Evolutionary conservation across 75 land plant genomes (phyloP), one percentile per base, ranked within the genome.

Genomic region (Cunninghamia lanceolata): DNA sequence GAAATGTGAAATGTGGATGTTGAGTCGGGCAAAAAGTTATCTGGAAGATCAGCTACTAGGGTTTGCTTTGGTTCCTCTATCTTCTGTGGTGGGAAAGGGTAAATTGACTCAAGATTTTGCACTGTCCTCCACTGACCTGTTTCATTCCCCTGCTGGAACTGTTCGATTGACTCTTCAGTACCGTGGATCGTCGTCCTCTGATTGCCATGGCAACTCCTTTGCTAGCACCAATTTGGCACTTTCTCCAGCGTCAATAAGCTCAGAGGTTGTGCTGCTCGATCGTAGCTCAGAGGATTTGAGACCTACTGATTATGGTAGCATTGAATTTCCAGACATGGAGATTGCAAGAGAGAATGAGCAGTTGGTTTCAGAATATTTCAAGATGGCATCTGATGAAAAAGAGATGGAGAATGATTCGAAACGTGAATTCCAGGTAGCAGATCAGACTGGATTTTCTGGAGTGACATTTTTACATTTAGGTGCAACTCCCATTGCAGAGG

Each of bases 1-100:
- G 84, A 94, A 94, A 84, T 94, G 95, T 70, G 96, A 95, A 79
- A 92, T 95, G 56, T 95, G 93, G 93, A 95, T 95, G 96, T 84
- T 91, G 28, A 95, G 96, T 88, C 71, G 95, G 47, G 92, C 85
- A 15, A 88, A 85, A 53, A 91, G 87, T 78, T 92, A 85, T 77
- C 73, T 95, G 85, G 93, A 92, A 52, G 96, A 95, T 84, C 96
- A 95, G 85, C 91, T 95, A 39, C 82, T 95, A 70, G 96, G 96
- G 13, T 92, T 92, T 76, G 88, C 92, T 53, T 75, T 91, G 50
- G 89, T 95, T 14, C 96, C 94, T 11, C 73, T 95, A 73, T 92
- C 92, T 4, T 83, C 84, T 17, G 78, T 95, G 36, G 66, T 75
- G 34, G 91, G 87, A n/a, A 89, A 78, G 81, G 92, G 92, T 10